phyloP scores from a whole-genome alignment of 2,329 filamentous ascomycete species.

The Alternaria gansuensis region DNA sequence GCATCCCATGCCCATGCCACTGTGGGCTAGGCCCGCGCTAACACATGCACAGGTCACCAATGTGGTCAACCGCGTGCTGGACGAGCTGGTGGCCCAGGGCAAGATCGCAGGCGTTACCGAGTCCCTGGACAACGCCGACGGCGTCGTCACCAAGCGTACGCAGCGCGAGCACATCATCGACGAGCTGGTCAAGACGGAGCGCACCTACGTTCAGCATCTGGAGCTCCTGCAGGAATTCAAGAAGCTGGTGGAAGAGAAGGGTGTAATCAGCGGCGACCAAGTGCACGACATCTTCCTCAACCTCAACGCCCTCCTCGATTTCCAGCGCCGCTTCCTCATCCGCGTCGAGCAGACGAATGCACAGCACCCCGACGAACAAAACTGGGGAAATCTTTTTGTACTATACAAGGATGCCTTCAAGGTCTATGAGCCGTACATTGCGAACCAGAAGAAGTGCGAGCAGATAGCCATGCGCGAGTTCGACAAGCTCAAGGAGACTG shows the following conservation, averaged over 20 bases:
- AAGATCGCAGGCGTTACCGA: conserved; percentile 63
- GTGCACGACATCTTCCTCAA: conserved; percentile 97
- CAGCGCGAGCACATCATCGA: conserved; percentile 88
- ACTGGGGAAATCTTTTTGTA: conserved; percentile 94
- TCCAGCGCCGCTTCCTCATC: conserved; percentile 93
- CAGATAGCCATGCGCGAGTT: conserved; percentile 84
- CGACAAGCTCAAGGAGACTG: conserved; percentile 81
- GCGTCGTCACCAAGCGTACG: conserved; percentile 64
- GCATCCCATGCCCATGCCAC: background rate
- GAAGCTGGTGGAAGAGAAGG: conserved; percentile 85
- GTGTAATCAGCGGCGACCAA: conserved; percentile 85
- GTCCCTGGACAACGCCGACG: conserved; percentile 61
- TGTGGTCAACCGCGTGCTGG: conserved; percentile 90
- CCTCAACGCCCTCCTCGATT: conserved; percentile 92
- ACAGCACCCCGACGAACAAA: conserved; percentile 76
- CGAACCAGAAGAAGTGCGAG: conserved; percentile 92
- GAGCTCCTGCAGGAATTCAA: conserved; percentile 94
- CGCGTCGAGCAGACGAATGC: conserved; percentile 95
- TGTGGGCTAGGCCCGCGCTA: conserved; percentile 1
- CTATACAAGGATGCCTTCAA: conserved; percentile 86
- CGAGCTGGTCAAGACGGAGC: conserved; percentile 92
- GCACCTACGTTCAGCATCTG: conserved; percentile 96
- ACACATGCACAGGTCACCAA: conserved; percentile 72
- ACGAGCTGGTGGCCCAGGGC: conserved; percentile 81
- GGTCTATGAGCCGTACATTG: conserved; percentile 96